phyloP scores from a whole-genome alignment of 257 asterid genomes.

The Salvia rosmarinus region DNA sequence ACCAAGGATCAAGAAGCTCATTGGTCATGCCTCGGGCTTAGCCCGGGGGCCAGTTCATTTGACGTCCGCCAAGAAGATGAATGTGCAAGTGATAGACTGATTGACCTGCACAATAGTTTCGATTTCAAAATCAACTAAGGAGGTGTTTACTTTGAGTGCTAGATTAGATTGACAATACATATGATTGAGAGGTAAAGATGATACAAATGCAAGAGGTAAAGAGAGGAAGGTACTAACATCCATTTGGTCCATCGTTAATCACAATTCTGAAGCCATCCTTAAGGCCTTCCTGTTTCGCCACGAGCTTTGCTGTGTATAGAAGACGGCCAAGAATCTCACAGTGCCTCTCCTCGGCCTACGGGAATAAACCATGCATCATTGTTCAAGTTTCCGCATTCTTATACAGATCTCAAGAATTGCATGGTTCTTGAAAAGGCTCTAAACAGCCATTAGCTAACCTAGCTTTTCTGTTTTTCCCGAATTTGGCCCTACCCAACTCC shows the following conservation, averaged over 20 bases:
- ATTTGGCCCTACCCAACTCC: neutral
- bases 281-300: conserved; percentile 93
- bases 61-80: conserved; percentile 94
- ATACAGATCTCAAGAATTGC: neutral
- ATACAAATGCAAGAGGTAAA: neutral
- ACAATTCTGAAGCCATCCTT: conserved; percentile 84
- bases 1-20: neutral
- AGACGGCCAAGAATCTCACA: conserved; percentile 79
- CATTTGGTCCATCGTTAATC: conserved; percentile 85
- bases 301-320: conserved; percentile 76
- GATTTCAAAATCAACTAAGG: conserved; percentile 25
- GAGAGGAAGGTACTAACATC: conserved; percentile 54
- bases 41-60: conserved; percentile 99
- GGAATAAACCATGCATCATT: neutral
- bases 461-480: neutral
- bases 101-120: conserved; percentile 58
- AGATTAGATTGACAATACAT: too few species aligned
- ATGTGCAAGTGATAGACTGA: conserved; percentile 90
- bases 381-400: neutral
- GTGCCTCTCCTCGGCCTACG: conserved; percentile 87
- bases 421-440: neutral
- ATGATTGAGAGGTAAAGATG: neutral
- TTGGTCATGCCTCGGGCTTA: conserved; percentile 34
- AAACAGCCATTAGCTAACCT: neutral
- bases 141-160: too few species aligned